Base-by-base conservation (phyloP, 164 flowering plant genomes). In the Amborella trichopoda region DNA sequence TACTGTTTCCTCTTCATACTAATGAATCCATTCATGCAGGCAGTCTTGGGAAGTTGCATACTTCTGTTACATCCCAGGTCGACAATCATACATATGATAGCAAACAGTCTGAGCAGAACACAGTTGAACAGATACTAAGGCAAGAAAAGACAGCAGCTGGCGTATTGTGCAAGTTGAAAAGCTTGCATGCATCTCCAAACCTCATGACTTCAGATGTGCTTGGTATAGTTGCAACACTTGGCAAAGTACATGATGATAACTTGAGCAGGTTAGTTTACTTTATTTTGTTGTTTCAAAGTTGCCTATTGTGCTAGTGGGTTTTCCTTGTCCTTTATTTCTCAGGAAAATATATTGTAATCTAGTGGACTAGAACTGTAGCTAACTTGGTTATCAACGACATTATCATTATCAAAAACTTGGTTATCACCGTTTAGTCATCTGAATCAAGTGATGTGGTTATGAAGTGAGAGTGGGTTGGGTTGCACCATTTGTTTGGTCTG, bases 171-270 rank as follows among this genome's bases (percentile, higher is more conserved):
- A 74, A 68, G 51, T 54, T 86, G 54, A 70, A 64, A 73, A 34
- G 49, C 10, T n/a, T 61, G 44, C 72, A 63, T 41, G 69, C 75
- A 52, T 53, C 80, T 10, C 39, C 62, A 56, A 37, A 67, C 50
- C 14, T 69, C 9, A 55, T 66, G 45, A 61, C 54, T 26, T 70
- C 81, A 67, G 81, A 78, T 64, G 78, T 91, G 45, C 18, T 87
- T 39, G 96, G 96, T 18, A 53, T 77, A 58, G 93, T 91, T 51
- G 96, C 95, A 32, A 64, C 62, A 6, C 93, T 91, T 50, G 94
- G 80, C 28, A 69, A 70, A 55, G 77, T 78, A 19, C 73, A 76
- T 28, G 79, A 81, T 68, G 78, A 74, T 45, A 78, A 80, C 60
- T 85, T 87, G 49, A 75, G 90, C 79, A 75, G 95, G 98, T 89